Base-by-base conservation (phyloP, 306 rosid genomes). In the Cotoneaster glaucophyllus region DNA sequence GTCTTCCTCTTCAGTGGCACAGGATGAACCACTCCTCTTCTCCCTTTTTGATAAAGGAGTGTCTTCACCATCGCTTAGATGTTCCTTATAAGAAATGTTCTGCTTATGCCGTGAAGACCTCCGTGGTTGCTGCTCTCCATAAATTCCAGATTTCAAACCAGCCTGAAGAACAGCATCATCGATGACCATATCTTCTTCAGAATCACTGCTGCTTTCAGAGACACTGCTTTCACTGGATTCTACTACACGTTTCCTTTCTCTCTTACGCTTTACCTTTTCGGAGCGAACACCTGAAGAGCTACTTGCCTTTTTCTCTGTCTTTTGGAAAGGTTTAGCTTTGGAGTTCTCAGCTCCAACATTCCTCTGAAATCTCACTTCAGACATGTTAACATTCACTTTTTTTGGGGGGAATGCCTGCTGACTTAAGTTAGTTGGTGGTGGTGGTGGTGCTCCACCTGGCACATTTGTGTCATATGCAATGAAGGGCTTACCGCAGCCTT, bases 61-160 rank as follows among this genome's bases (percentile, higher is more conserved):
- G n/a, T 53, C 84, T 1, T 67, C 83, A 22, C 85, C 87, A 12
- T 88, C 97, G 61, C 96, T 90, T 34, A 48, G n/a, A 79, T 88
- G 90, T 83, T 92, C 99, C 54, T 77, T 82, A 67, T 90, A 92
- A 39, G 95, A 85, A 84, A 90, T 86, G 70, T 88, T 81, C 75
- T 89, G 93, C 85, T 83, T 95, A 58, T 58, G 85, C 53, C 99
- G 88, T 1, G 84, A 29, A 54, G 99, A 95, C 77, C 99, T 90
- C 24, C 99, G 91, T 9, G 80, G 92, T 75, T 67, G 64, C 64
- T 67, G 85, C 44, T 85, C 89, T 76, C 78, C 78, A 58, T 41
- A 14, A 50, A 52, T 32, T 59, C 87, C 83, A 56, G 72, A 44
- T 32, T 70, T 85, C 80, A 37, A 73, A 52, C 58, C 84, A 75